These are phyloP conservation scores for Westerdykella sp. DNA, from an alignment of 2,329 filamentous ascomycete species.

Conservation along the genomic window DNA sequence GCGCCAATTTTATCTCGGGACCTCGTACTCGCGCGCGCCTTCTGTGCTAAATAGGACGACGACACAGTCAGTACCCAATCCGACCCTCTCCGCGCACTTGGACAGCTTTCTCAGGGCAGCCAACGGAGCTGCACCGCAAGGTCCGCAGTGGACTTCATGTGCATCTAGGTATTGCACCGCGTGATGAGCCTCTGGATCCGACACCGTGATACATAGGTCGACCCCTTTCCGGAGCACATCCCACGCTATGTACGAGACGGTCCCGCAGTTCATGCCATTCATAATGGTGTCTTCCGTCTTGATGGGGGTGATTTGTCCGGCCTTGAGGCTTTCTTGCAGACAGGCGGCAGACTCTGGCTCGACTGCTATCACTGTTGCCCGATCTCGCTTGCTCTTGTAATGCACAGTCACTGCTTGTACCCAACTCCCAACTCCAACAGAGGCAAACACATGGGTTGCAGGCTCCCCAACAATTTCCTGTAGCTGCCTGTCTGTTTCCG, in stretches of 20 bases:
- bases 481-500: conserved; percentile 60
- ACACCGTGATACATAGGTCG: conserved; percentile 55
- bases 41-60: conserved; percentile 65
- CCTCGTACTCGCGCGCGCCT: conserved; percentile 50
- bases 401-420: conserved; percentile 62
- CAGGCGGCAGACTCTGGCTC: conserved; percentile 63
- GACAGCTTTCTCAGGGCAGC: conserved; percentile 51
- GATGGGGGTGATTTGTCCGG: conserved; percentile 46
- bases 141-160: conserved; percentile 48
- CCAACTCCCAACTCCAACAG: conserved; percentile 67
- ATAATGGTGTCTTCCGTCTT: conserved; percentile 61
- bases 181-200: conserved; percentile 56
- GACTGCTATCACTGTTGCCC: conserved; percentile 54
- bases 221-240: conserved; percentile 52
- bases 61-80: conserved; percentile 45
- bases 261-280: conserved; percentile 68
- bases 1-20: neutral
- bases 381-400: conserved; percentile 47
- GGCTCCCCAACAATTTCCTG: conserved; percentile 29
- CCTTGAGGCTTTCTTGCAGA: conserved; percentile 47
- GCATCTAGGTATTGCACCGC: conserved; percentile 51
- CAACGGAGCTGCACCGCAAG: conserved; percentile 57
- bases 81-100: conserved; percentile 26
- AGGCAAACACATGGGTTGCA: conserved; percentile 52
- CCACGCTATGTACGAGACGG: conserved; percentile 61